Conservation (phyloP, 345 rosid genomes). For the Linum tenue region DNA sequence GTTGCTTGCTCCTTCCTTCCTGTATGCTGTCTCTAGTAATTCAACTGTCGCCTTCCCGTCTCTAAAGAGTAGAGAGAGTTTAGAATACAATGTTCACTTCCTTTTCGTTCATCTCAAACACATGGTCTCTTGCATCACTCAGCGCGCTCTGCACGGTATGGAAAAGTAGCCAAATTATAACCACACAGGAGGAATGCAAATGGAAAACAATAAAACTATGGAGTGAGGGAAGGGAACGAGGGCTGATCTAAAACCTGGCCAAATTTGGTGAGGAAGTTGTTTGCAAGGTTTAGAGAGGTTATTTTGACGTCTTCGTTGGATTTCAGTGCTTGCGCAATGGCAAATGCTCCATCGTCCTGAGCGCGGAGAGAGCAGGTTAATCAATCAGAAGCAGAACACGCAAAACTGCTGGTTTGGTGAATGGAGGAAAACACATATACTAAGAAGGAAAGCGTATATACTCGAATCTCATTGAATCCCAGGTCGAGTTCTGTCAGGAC, state of each 20-base stretch:
- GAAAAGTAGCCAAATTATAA: neutral
- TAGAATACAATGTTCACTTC: slow-evolving; percentile 82
- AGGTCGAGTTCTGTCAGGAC: slow-evolving; percentile 72
- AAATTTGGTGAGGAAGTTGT: slow-evolving; percentile 84
- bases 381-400: slow-evolving; percentile 10
- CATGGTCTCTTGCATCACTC: slow-evolving; percentile 84
- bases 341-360: slow-evolving; percentile 93
- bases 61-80: slow-evolving; percentile 19
- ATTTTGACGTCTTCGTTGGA: slow-evolving; percentile 83
- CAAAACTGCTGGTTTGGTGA: neutral
- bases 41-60: slow-evolving; percentile 1
- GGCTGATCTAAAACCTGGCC: slow-evolving; percentile 54
- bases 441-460: slow-evolving; percentile 14
- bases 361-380: neutral
- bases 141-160: slow-evolving; percentile 62
- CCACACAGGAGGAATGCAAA: too few relatives aligned
- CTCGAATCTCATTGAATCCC: slow-evolving; percentile 92
- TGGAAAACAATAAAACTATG: neutral
- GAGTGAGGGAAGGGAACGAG: neutral
- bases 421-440: neutral
- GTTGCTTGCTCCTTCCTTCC: slow-evolving; percentile 6
- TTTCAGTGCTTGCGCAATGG: slow-evolving; percentile 92
- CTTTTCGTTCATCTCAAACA: slow-evolving; percentile 84
- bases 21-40: slow-evolving; percentile 4
- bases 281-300: slow-evolving; percentile 68